phyloP scores from a whole-genome alignment of 495 filamentous ascomycete species.

The Penicillium coprophilum region DNA sequence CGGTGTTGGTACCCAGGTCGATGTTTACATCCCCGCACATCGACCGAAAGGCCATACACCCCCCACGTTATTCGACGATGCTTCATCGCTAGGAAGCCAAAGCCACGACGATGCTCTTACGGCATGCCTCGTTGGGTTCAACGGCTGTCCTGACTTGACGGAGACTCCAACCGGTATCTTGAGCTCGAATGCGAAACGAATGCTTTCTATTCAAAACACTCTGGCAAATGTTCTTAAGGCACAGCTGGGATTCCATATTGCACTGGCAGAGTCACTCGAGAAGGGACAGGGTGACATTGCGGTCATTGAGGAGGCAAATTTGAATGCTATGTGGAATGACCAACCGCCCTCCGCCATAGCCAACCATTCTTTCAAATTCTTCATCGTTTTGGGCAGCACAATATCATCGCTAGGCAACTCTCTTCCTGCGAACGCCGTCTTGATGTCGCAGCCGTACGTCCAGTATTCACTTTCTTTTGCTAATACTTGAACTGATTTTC shows the following conservation, averaged over 20 bases:
- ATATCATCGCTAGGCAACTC: background rate
- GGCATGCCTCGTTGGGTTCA: conserved; percentile 23
- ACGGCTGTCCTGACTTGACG: conserved; percentile 18
- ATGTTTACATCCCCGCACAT: conserved; percentile 49
- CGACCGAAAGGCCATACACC: conserved; percentile 9
- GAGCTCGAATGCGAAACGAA: conserved; percentile 22
- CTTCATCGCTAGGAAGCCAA: background rate
- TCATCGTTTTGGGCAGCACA: conserved; percentile 18
- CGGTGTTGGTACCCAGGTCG: conserved; percentile 59
- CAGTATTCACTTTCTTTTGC: background rate
- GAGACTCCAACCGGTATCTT: conserved; percentile 26
- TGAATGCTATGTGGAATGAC: conserved; percentile 1
- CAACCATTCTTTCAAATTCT: conserved; percentile 11
- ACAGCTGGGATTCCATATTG: conserved; percentile 13
- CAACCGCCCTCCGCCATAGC: background rate
- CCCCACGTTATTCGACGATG: background rate
- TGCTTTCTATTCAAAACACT: conserved; percentile 22
- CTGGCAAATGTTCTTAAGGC: conserved; percentile 11
- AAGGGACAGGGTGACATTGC: conserved; percentile 15
- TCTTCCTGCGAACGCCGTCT: conserved; percentile 8
- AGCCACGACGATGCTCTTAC: background rate
- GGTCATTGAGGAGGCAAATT: conserved; percentile 18
- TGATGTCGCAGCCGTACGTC: conserved; percentile 22
- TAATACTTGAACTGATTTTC: background rate
- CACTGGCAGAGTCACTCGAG: conserved; percentile 10